Percentiles rank a stretch among this genome's conserved stretches.
Evolutionary conservation across 805 yeast genomes (phyloP).

Genomic region (Myxozyma udenii): DNA sequence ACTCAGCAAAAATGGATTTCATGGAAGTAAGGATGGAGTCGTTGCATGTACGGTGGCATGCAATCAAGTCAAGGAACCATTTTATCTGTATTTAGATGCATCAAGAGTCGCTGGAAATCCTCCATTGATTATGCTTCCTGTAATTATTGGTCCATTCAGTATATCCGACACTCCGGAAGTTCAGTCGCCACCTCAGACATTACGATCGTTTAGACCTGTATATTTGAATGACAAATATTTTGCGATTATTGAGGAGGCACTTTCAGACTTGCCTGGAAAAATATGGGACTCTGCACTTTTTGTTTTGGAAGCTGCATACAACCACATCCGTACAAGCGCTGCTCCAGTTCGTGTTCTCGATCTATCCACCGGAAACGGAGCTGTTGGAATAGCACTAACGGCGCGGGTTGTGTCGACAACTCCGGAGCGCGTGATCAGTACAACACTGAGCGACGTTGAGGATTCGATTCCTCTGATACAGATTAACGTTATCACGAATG

Average conservation of each 20-base stretch:
- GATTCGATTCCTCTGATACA: constrained; percentile 20
- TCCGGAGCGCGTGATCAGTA: not conserved
- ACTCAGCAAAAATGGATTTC: constrained; percentile 10
- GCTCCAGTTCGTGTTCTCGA: constrained; percentile 8
- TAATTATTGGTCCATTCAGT: constrained; percentile 20
- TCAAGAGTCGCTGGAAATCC: not conserved
- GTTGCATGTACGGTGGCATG: constrained; percentile 1
- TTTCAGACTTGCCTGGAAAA: constrained; percentile 27
- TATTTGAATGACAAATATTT: not conserved
- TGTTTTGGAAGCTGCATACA: constrained; percentile 5
- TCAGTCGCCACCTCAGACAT: not conserved
- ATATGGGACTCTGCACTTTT: constrained; percentile 29
- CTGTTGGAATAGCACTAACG: constrained; percentile 14
- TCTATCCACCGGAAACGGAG: constrained; percentile 27
- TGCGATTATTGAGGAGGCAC: constrained; percentile 15
- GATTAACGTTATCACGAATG: constrained; percentile 6
- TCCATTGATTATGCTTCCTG: constrained; percentile 9
- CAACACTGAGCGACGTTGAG: constrained; percentile 17
- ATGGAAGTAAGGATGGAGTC: constrained; percentile 18
- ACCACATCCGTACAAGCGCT: not conserved
- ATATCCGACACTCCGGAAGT: not conserved
- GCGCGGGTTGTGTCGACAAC: not conserved
- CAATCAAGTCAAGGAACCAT: constrained; percentile 1
- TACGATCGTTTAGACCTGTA: constrained; percentile 11
- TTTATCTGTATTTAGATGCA: not conserved